A percentile compares a stretch with the other conserved stretches of the same genome.
Evolutionary conservation across 768 basidiomycete genomes (phyloP).

Genomic region (Rubroboletus satanas): DNA sequence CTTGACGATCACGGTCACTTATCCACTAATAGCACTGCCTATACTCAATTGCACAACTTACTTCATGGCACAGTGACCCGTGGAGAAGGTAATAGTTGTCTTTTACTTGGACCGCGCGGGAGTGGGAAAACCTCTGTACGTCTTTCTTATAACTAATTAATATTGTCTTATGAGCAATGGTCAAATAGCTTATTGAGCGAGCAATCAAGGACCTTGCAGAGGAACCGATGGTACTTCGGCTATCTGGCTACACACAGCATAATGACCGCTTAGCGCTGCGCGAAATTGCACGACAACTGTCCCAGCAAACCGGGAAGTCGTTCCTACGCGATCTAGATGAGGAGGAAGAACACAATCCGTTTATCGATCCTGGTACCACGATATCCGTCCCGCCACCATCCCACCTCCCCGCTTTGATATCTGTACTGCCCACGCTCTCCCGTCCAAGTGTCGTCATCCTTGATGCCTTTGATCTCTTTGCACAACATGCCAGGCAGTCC

Average conservation of each 20-base stretch:
- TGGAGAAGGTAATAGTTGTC: slow-evolving; percentile 91
- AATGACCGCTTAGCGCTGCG: slow-evolving; percentile 89
- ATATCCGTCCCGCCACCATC: slow-evolving; percentile 57
- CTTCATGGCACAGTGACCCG: slow-evolving; percentile 70
- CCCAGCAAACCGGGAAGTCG: slow-evolving; percentile 66
- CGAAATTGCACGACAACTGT: slow-evolving; percentile 84
- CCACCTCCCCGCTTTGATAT: slow-evolving; percentile 70
- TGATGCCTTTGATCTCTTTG: slow-evolving; percentile 93
- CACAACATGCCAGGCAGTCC: slow-evolving; percentile 86
- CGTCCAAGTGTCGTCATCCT: slow-evolving; percentile 81
- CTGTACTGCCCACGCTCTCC: slow-evolving; percentile 70
- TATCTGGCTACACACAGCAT: slow-evolving; percentile 82
- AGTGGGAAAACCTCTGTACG: slow-evolving; percentile 79
- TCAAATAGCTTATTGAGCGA: slow-evolving; percentile 53
- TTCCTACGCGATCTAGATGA: slow-evolving; percentile 39
- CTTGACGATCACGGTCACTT: slow-evolving; percentile 33
- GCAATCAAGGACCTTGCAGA: slow-evolving; percentile 46
- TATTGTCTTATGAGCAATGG: slow-evolving; percentile 1
- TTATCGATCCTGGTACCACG: slow-evolving; percentile 37
- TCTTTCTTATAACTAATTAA: background rate
- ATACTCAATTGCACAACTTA: slow-evolving; percentile 57
- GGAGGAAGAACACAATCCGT: slow-evolving; percentile 46
- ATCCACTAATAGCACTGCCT: slow-evolving; percentile 50
- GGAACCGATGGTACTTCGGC: slow-evolving; percentile 67
- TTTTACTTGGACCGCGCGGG: slow-evolving; percentile 79